phyloP scores from a whole-genome alignment of 2,329 filamentous ascomycete species.

The Scedosporium apiospermum region DNA sequence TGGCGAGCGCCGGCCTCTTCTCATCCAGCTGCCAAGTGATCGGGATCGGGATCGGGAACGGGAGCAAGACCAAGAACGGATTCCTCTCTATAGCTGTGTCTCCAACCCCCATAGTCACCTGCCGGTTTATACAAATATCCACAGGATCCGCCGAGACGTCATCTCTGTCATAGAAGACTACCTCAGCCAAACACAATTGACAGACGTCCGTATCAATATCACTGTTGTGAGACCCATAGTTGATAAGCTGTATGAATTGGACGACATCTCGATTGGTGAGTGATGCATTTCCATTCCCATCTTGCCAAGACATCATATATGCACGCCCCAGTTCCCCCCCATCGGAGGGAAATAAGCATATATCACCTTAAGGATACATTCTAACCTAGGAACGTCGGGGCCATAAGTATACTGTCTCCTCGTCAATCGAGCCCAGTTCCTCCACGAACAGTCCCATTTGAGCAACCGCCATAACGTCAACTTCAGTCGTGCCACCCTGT shows the following conservation, averaged over 20 bases:
- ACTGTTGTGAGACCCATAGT: constrained; percentile 71
- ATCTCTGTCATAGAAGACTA: constrained; percentile 39
- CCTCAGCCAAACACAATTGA: constrained; percentile 43
- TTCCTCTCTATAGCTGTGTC: constrained; percentile 40
- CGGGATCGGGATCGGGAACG: background rate
- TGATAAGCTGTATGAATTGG: constrained; percentile 70
- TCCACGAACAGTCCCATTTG: constrained; percentile 66
- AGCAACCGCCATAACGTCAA: constrained; percentile 75
- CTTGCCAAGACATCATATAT: too few species aligned
- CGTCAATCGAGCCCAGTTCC: constrained; percentile 71
- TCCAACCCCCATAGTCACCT: constrained; percentile 52
- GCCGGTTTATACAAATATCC: constrained; percentile 70
- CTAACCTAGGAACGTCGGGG: constrained; percentile 1
- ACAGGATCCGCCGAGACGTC: constrained; percentile 58
- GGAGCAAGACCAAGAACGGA: background rate
- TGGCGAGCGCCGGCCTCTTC: constrained; percentile 1
- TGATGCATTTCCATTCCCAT: background rate
- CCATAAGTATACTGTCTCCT: constrained; percentile 66
- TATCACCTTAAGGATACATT: background rate
- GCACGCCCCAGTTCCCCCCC: background rate
- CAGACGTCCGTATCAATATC: constrained; percentile 73
- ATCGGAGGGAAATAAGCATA: background rate
- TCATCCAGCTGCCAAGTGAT: background rate
- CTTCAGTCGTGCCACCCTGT: constrained; percentile 66
- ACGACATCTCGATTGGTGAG: constrained; percentile 69